Conservation (phyloP, 345 rosid species). For the Excoecaria agallocha region DNA sequence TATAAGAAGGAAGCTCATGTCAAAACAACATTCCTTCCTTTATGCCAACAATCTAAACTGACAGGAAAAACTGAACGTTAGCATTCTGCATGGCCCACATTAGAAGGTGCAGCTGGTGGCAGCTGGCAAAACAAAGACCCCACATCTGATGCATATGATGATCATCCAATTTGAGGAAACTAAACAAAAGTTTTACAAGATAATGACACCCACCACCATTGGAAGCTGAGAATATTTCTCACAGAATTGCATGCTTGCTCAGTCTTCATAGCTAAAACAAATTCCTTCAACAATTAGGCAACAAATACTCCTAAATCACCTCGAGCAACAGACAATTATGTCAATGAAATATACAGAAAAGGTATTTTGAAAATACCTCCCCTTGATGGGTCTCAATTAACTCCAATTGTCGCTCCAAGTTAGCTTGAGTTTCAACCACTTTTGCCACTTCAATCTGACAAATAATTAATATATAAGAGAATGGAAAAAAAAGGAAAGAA, state of each 20-base stretch:
- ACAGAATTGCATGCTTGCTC: too few species aligned
- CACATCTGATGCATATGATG: too few species aligned
- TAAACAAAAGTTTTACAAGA: too few species aligned
- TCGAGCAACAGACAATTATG: neutral
- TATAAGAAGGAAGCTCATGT: neutral
- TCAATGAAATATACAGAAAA: neutral
- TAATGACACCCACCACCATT: too few species aligned
- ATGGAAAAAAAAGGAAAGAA: neutral
- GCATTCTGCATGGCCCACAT: neutral
- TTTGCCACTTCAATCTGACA: constrained; percentile 92
- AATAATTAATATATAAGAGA: constrained; percentile 12
- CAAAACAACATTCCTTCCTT: neutral
- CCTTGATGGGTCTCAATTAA: constrained; percentile 94
- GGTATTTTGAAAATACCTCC: constrained; percentile 50
- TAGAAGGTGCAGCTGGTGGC: neutral
- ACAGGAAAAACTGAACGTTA: neutral
- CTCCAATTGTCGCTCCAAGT: constrained; percentile 81
- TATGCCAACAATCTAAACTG: neutral
- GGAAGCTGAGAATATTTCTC: too few species aligned
- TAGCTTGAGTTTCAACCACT: constrained; percentile 88
- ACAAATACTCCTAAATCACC: neutral
- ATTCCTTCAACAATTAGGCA: neutral
- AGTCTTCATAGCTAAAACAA: too few species aligned
- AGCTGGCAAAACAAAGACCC: too few species aligned
- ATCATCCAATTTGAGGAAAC: too few species aligned